A percentile compares a stretch with the other conserved stretches of the same genome.
phyloP scores from a whole-genome alignment of 2,329 filamentous ascomycete species.

The Apiospora marii region DNA sequence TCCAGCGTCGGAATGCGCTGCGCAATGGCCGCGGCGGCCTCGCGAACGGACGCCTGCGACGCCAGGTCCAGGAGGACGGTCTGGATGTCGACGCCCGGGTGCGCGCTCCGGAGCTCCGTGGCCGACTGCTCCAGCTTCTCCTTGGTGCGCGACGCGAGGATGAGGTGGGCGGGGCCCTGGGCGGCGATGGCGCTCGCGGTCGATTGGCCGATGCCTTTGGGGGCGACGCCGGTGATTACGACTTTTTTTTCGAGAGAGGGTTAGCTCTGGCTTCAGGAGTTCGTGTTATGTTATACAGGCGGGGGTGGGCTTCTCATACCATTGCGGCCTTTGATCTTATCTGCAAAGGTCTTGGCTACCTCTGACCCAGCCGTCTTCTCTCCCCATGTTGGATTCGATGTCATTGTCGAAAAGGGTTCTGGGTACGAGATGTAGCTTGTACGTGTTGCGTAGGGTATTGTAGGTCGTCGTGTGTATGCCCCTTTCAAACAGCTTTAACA shows the following conservation, averaged over 20 bases:
- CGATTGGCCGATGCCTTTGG: conserved; percentile 49
- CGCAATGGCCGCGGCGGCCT: conserved; percentile 45
- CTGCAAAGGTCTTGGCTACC: conserved; percentile 42
- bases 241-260: conserved; percentile 41
- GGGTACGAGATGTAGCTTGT: neutral
- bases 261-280: conserved; percentile 2
- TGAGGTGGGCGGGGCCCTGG: conserved; percentile 50
- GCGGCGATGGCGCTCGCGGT: conserved; percentile 54
- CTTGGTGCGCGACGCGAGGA: conserved; percentile 54
- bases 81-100: conserved; percentile 46
- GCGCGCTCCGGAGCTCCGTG: conserved; percentile 44
- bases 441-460: neutral
- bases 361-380: conserved; percentile 45
- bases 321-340: conserved; percentile 37
- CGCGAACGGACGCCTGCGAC: conserved; percentile 46
- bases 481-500: neutral
- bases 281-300: neutral
- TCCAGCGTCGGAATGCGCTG: conserved; percentile 45
- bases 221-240: conserved; percentile 52
- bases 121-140: conserved; percentile 51
- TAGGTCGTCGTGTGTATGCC: neutral
- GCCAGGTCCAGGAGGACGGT: conserved; percentile 47
- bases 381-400: conserved; percentile 40
- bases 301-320: conserved; percentile 29
- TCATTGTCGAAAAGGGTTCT: conserved; percentile 33